Base-by-base conservation (phyloP, 2,329 filamentous ascomycete genomes). In the Magnaporthiopsis incrustans region DNA sequence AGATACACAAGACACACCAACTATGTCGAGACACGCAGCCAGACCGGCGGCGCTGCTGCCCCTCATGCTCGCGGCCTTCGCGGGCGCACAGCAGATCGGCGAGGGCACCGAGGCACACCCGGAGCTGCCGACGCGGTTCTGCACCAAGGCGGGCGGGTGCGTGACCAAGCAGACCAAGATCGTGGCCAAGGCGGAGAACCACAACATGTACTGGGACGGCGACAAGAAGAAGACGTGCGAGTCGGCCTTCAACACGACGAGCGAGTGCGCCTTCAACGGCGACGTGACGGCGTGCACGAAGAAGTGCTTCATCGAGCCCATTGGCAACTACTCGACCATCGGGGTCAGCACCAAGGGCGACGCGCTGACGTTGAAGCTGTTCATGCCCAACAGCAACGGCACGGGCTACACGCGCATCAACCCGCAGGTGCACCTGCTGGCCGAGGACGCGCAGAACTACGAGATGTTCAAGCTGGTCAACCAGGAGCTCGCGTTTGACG, bases 401-500 rank as follows among this genome's bases (percentile, higher is more conserved):
- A 26, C 57, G 14, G 58, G 44, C 25, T 66, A 63, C 59, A 67
- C 62, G 56, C 65, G 61, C 38, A 68, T 70, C 44, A 68, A 65
- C 62, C 71, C 82, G 22, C 79, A 85, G 64, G 71, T 85, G 35
- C 88, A 86, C 71, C 78, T 88, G 63, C 78, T 88, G 71, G 78
- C 78, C 66, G 73, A 66, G 67, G 77, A 80, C 65, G 80, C 82
- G 60, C 76, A 75, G 65, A 81, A 79, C 64, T 88, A 88, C 72
- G 74, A 86, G 73, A 77, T 81, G 67, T 80, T 88, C 72, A 78
- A 82, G 67, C 76, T 87, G 62, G 77, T 81, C 64, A 82, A 82
- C 73, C 76, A 82, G 70, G 85, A 88, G 71, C 81, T 89, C 70
- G 82, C 82, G 25, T 86, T 88, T 66, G 84, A 87, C 64, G 84